Percentiles rank a stretch among this genome's conserved stretches.
Conservation (phyloP, 2,329 filamentous ascomycete species). For the Ceratocystis colombiana region DNA sequence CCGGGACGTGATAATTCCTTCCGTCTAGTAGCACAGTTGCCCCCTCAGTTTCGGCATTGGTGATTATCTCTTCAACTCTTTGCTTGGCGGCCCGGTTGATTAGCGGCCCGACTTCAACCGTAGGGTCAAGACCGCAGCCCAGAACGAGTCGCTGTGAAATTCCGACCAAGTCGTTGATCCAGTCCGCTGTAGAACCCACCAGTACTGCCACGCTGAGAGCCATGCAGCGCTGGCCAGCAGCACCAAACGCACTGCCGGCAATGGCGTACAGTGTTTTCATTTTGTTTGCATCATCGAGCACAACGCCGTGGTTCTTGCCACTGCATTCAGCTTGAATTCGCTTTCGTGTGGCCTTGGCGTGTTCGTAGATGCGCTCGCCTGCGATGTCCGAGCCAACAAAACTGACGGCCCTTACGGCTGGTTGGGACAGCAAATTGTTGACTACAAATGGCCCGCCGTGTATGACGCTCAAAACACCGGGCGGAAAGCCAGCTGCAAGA, state of each 20-base stretch:
- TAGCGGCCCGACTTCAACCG: conserved; percentile 28
- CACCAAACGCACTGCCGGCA: conserved; percentile 39
- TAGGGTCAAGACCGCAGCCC: conserved; percentile 27
- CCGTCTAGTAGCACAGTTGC: conserved; percentile 29
- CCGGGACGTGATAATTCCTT: conserved; percentile 25
- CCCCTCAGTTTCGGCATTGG: conserved; percentile 27
- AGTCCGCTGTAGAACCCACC: conserved; percentile 55
- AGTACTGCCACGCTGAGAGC: conserved; percentile 52
- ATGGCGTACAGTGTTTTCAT: conserved; percentile 50
- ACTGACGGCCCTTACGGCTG: conserved; percentile 59
- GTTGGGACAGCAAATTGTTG: conserved; percentile 55
- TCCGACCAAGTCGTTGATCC: conserved; percentile 54
- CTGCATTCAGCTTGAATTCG: conserved; percentile 58
- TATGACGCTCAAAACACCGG: conserved; percentile 63
- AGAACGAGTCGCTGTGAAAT: conserved; percentile 44
- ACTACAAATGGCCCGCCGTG: conserved; percentile 52
- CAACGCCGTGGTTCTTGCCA: conserved; percentile 54
- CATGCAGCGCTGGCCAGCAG: conserved; percentile 51
- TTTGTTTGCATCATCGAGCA: conserved; percentile 56
- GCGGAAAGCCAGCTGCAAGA: conserved; percentile 61
- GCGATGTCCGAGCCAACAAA: conserved; percentile 68
- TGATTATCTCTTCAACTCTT: conserved; percentile 28
- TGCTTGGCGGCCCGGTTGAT: conserved; percentile 27
- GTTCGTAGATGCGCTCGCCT: conserved; percentile 63
- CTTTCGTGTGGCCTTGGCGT: conserved; percentile 53